phyloP scores from a whole-genome alignment of 192 early-diverging fungal genomes.

The Coemansia sp. region DNA sequence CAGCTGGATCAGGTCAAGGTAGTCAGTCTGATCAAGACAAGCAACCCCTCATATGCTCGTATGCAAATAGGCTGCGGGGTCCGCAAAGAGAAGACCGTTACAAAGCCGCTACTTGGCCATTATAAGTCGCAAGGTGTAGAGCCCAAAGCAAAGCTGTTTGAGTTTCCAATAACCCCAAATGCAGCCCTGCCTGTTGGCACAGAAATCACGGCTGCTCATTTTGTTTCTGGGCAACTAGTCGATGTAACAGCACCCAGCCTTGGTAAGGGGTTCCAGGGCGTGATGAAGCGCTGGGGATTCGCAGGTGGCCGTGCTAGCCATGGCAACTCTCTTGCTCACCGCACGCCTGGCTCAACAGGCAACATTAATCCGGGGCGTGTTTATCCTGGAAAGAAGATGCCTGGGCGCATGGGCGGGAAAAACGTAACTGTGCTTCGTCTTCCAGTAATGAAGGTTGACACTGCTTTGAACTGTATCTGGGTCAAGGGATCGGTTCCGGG shows the following conservation, averaged over 20 bases:
- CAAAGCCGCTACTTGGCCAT: slow-evolving; percentile 75
- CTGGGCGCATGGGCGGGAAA: slow-evolving; percentile 91
- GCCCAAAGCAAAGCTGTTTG: slow-evolving; percentile 78
- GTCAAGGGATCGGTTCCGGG: slow-evolving; percentile 94
- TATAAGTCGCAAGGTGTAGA: slow-evolving; percentile 67
- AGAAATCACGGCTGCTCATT: slow-evolving; percentile 80
- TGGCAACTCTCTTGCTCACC: slow-evolving; percentile 88
- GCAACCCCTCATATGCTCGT: slow-evolving; percentile 33
- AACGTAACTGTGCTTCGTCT: slow-evolving; percentile 78
- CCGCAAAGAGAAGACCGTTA: slow-evolving; percentile 63
- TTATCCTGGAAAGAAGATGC: slow-evolving; percentile 98
- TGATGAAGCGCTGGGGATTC: slow-evolving; percentile 97
- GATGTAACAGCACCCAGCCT: slow-evolving; percentile 85
- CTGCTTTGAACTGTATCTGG: slow-evolving; percentile 82
- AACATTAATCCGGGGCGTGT: slow-evolving; percentile 84
- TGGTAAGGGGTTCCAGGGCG: slow-evolving; percentile 95
- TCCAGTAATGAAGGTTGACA: slow-evolving; percentile 87
- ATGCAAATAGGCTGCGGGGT: slow-evolving; percentile 71
- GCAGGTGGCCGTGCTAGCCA: slow-evolving; percentile 90
- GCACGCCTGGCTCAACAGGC: slow-evolving; percentile 88
- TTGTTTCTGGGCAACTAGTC: slow-evolving; percentile 93
- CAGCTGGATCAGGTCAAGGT: slow-evolving; percentile 76
- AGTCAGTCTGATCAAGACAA: slow-evolving; percentile 57
- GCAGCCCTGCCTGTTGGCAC: slow-evolving; percentile 71
- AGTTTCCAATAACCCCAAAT: slow-evolving; percentile 84